A percentile compares a stretch with the other conserved stretches of the same genome.
Evolutionary conservation across 1,139 yeast species (phyloP).

Genomic region (Magnusiomyces clavatus): DNA sequence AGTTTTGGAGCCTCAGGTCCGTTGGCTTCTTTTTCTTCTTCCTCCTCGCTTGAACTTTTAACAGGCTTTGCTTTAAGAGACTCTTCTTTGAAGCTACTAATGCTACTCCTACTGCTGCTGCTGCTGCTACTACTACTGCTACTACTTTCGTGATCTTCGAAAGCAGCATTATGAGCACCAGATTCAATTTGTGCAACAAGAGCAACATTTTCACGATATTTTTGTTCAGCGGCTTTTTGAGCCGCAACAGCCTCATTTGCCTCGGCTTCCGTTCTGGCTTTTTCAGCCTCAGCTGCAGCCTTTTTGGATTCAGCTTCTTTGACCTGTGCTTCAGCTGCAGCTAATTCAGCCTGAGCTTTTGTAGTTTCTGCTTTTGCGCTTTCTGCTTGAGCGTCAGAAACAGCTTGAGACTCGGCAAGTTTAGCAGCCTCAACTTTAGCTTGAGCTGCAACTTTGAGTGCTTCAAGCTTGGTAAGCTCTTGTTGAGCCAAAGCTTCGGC

Average conservation of each 20-base stretch:
- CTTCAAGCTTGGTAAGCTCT: conserved; percentile 23
- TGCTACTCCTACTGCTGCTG: too few species aligned
- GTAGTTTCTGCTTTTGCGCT: conserved; percentile 17
- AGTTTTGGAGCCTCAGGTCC: background rate
- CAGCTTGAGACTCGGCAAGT: conserved; percentile 25
- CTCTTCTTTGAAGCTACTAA: background rate
- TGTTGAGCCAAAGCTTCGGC: conserved; percentile 21
- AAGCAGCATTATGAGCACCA: background rate
- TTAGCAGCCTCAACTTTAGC: conserved; percentile 25
- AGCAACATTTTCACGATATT: conserved; percentile 1
- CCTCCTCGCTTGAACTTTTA: conserved; percentile 1
- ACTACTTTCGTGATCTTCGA: background rate
- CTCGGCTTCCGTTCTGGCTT: conserved; percentile 14
- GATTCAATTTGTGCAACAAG: background rate
- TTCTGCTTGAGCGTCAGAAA: conserved; percentile 15
- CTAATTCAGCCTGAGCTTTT: conserved; percentile 18
- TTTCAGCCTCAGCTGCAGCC: conserved; percentile 14
- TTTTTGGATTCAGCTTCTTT: conserved; percentile 14
- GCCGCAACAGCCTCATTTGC: conserved; percentile 7
- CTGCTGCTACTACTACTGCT: too few species aligned
- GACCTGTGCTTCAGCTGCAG: conserved; percentile 19
- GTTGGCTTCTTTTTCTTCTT: conserved; percentile 1
- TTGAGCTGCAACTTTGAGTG: conserved; percentile 20
- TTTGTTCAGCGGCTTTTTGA: conserved; percentile 2
- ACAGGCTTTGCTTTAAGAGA: background rate